Evolutionary conservation across 129 eudicot genomes (phyloP).

Genomic region (Arctium minus): DNA sequence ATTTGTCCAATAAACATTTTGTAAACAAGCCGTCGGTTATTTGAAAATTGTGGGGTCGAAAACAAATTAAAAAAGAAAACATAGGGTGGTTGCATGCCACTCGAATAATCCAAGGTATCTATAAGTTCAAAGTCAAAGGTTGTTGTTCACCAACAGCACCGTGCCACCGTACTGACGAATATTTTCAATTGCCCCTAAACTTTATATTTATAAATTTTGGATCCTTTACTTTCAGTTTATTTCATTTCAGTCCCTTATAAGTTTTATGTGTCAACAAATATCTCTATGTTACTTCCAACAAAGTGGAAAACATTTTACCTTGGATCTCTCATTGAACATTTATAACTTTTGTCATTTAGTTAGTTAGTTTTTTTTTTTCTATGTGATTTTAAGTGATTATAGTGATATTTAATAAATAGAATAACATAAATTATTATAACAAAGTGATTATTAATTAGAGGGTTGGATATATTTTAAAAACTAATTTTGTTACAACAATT

Average conservation of each 20-base stretch:
- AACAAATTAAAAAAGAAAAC: too few relatives aligned
- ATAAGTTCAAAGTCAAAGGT: not conserved
- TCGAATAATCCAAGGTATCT: not conserved
- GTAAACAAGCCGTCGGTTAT: too few relatives aligned
- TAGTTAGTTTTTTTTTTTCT: not conserved
- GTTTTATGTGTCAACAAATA: not conserved
- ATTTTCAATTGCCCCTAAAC: not conserved
- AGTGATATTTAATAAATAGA: too few relatives aligned
- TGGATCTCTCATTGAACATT: not conserved
- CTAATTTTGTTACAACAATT: too few relatives aligned
- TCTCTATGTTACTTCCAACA: not conserved
- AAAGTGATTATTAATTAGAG: not conserved
- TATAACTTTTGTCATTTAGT: not conserved
- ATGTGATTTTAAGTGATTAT: not conserved
- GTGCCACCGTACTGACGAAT: not conserved
- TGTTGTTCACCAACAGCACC: not conserved
- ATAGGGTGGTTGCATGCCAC: not conserved
- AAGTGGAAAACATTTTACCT: not conserved
- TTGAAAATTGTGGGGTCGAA: not conserved
- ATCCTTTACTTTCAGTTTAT: not conserved
- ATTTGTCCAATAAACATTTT: too few relatives aligned
- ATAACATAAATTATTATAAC: not conserved
- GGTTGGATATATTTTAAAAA: not conserved
- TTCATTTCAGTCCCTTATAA: not conserved
- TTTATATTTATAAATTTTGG: not conserved